Conservation (phyloP, 139 green algal genomes). For the Marvania coccoides region DNA sequence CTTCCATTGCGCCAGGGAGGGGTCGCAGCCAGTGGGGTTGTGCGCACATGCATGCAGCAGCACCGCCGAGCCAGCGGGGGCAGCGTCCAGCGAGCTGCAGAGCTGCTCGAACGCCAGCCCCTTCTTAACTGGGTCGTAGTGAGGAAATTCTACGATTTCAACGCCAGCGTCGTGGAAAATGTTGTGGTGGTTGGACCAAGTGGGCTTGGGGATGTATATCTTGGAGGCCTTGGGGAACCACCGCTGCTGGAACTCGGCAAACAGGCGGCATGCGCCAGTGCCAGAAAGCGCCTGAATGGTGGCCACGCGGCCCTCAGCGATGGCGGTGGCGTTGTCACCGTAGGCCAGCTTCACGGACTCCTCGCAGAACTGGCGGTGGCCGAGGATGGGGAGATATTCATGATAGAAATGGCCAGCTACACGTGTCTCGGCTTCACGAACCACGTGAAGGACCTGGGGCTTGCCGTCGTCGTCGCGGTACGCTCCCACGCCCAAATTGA, state of each 20-base stretch:
- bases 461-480: conserved; percentile 78
- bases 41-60: conserved; percentile 88
- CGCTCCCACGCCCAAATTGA: conserved; percentile 79
- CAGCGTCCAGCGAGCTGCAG: conserved; percentile 20
- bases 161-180: conserved; percentile 53
- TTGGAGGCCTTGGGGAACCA: conserved; percentile 22
- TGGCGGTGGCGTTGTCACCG: conserved; percentile 41
- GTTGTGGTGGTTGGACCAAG: conserved; percentile 64
- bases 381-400: conserved; percentile 78
- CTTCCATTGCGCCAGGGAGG: conserved; percentile 73
- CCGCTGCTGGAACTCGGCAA: conserved; percentile 77
- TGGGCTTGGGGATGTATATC: conserved; percentile 55
- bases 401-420: no score
- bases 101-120: conserved; percentile 80
- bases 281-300: conserved; percentile 75
- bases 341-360: conserved; percentile 76
- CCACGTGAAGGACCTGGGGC: conserved; percentile 75
- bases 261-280: conserved; percentile 74
- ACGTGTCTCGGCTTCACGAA: conserved; percentile 70
- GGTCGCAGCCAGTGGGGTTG: conserved; percentile 90
- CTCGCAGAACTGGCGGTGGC: conserved; percentile 62
- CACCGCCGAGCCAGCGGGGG: conserved; percentile 64
- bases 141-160: conserved; percentile 41
- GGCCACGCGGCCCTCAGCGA: conserved; percentile 45
- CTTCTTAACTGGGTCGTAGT: conserved; percentile 81